phyloP scores from a whole-genome alignment of 495 filamentous ascomycete species.

The Trichoderma erinaceum region DNA sequence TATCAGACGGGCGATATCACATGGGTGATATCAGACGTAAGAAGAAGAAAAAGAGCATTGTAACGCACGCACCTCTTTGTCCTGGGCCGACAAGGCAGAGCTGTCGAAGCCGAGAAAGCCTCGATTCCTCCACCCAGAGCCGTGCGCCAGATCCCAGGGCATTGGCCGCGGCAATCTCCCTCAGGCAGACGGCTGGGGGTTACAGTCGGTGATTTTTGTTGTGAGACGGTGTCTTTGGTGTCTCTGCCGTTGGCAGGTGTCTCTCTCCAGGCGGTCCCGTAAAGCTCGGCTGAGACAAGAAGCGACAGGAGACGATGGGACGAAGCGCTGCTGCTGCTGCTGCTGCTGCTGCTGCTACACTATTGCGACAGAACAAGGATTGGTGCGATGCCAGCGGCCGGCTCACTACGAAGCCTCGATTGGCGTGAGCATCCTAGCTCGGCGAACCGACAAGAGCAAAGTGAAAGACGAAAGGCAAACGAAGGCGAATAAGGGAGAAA shows the following conservation, averaged over 20 bases:
- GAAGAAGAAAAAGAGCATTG: background rate
- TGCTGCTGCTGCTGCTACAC: background rate
- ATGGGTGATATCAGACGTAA: background rate
- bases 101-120: conserved; percentile 16
- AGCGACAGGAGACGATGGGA: background rate
- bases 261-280: background rate
- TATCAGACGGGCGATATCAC: background rate
- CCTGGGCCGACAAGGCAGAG: conserved; percentile 12
- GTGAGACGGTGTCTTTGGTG: background rate
- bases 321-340: background rate
- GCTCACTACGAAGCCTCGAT: conserved; percentile 6
- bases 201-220: background rate
- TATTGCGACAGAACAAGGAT: background rate
- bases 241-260: background rate
- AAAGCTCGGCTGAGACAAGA: background rate
- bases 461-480: background rate
- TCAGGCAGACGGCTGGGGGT: background rate
- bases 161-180: background rate
- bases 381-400: background rate
- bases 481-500: background rate
- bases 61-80: background rate
- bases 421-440: background rate
- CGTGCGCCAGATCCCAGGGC: background rate
- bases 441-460: background rate
- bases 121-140: conserved; percentile 11